Evolutionary conservation across 306 rosid genomes (phyloP), one percentile per base, ranked within the genome.

Genomic region (Mucuna pruriens): DNA sequence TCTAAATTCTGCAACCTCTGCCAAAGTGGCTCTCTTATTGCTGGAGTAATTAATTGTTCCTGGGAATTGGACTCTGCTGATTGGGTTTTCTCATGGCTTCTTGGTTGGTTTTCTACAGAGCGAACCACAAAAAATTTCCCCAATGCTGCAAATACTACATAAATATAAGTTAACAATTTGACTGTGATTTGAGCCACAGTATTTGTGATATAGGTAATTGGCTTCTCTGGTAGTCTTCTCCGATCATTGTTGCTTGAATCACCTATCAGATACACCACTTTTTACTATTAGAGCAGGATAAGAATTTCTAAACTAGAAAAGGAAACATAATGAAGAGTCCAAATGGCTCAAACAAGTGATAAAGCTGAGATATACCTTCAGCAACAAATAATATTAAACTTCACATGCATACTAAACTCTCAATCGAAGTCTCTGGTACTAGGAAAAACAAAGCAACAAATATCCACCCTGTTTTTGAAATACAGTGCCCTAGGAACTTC

Each of bases 1-100:
- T 95, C 99, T 87, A 95, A 89, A 45, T 87, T 82, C 84, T 81
- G 95, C 85, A 95, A 81, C 88, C 99, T 95, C 86, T 89, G 87
- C 94, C 90, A 89, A 39, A 95, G 82, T 45, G 97, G 92, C 74
- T 87, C 88, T 77, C 85, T 87, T 67, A 76, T 57, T 76, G 66
- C 84, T 38, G 52, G 88, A 34, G 89, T 25, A 64, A 64, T 66
- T 72, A 70, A 52, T 76, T 54, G 90, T 78, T 92, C 93, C 79
- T 40, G 85, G 71, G 91, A 62, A 78, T 72, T 84, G 34, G 91
- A 78, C 87, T 86, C 85, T 49, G 17, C 81, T 42, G 55, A 17
- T 69, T 74, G 89, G 25, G 83, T 72, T 64, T 58, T 49, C 84
- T 57, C 67, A 69, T 64, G 45, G 66, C 38, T 60, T 77, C 83